Percentiles rank a stretch among this genome's conserved stretches.
Evolutionary conservation across 2,329 filamentous ascomycete genomes (phyloP).

Genomic region (Fusarium miscanthi): DNA sequence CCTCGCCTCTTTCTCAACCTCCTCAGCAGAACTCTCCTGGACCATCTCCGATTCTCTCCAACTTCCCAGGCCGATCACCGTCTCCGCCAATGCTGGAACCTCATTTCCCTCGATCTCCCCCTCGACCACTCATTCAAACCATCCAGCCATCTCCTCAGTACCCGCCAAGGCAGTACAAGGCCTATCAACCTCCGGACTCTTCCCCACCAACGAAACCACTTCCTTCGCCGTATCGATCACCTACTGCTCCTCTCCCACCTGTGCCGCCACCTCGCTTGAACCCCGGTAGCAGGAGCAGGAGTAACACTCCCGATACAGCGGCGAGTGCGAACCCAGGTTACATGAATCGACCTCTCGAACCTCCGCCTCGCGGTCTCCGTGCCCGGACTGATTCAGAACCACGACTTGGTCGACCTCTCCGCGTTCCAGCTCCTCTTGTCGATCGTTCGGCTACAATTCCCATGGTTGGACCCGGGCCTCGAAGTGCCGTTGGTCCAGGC

Average conservation of each 20-base stretch:
- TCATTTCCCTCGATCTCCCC: constrained; percentile 12
- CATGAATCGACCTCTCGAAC: constrained; percentile 39
- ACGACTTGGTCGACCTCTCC: constrained; percentile 39
- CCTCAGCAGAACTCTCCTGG: constrained; percentile 32
- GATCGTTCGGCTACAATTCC: constrained; percentile 27
- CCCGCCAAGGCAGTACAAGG: constrained; percentile 26
- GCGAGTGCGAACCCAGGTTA: constrained; percentile 26
- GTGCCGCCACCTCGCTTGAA: constrained; percentile 26
- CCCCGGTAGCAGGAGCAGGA: constrained; percentile 20
- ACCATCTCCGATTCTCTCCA: constrained; percentile 20
- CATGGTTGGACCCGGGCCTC: constrained; percentile 12
- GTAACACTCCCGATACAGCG: constrained; percentile 6
- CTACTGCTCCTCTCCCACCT: constrained; percentile 28
- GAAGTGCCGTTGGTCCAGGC: constrained; percentile 40
- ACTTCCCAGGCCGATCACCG: constrained; percentile 7
- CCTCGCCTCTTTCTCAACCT: constrained; percentile 35
- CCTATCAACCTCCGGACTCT: constrained; percentile 29
- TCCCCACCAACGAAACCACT: constrained; percentile 28
- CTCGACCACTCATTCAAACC: not conserved
- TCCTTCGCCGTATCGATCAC: constrained; percentile 23
- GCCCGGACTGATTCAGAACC: constrained; percentile 43
- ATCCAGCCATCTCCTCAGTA: constrained; percentile 15
- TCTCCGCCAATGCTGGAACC: not conserved
- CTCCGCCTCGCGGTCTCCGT: constrained; percentile 45
- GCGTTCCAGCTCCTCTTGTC: constrained; percentile 36